A percentile compares a stretch with the other conserved stretches of the same genome.
phyloP scores from a whole-genome alignment of 306 rosid genomes.

The Trichosanthes truncata region DNA sequence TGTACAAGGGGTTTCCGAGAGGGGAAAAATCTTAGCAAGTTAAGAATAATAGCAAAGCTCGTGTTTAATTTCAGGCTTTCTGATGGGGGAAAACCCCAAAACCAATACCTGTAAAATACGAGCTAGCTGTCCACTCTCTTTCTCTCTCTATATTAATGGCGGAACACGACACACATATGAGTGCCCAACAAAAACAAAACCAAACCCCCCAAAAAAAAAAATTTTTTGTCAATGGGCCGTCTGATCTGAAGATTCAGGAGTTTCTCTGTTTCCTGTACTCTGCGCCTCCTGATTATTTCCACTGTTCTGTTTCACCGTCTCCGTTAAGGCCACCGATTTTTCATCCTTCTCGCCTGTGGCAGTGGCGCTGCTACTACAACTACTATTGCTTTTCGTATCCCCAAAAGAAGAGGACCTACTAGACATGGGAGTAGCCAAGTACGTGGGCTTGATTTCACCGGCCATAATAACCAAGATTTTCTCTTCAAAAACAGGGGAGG shows the following conservation, averaged over 20 bases:
- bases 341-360: conserved; percentile 20
- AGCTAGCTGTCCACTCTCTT: conserved; percentile 4
- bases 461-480: conserved; percentile 94
- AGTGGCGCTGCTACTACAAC: not conserved
- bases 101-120: not conserved
- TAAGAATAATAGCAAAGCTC: not conserved
- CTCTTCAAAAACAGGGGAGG: conserved; percentile 48
- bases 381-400: conserved; percentile 20
- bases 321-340: conserved; percentile 27
- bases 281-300: not conserved
- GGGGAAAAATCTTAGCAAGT: not conserved
- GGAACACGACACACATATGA: conserved; percentile 5
- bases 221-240: conserved; percentile 14
- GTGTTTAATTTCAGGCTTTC: not conserved
- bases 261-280: conserved; percentile 8
- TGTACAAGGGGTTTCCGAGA: conserved; percentile 12
- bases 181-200: not conserved
- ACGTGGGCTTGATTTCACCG: conserved; percentile 75
- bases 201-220: not conserved
- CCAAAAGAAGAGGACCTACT: conserved; percentile 61
- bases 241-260: conserved; percentile 19
- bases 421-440: conserved; percentile 73
- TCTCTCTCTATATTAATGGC: conserved; percentile 18
- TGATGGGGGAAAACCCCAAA: not conserved
- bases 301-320: conserved; percentile 1